These are phyloP conservation scores for Solanum chaucha DNA, from an alignment of 257 asterid species.

Conservation along the genomic window DNA sequence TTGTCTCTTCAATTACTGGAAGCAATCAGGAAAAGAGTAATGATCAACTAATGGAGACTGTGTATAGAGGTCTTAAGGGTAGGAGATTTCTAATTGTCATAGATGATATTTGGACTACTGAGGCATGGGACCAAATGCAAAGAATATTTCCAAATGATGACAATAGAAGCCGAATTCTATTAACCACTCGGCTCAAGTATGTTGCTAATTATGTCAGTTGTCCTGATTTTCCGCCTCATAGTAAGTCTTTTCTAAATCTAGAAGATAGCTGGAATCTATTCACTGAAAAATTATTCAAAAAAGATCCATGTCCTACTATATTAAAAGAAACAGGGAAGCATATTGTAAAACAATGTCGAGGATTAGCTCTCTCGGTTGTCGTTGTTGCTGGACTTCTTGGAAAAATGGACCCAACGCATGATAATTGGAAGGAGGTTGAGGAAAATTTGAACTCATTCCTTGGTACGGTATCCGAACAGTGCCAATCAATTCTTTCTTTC, in stretches of 20 bases:
- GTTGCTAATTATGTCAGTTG: not conserved
- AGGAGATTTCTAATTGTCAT: not conserved
- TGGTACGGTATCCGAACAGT: not conserved
- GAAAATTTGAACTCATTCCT: not conserved
- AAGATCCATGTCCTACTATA: too few relatives aligned
- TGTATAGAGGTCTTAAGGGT: not conserved
- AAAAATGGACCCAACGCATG: not conserved
- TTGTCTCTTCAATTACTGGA: not conserved
- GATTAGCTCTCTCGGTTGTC: too few relatives aligned
- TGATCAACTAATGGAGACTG: not conserved
- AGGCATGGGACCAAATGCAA: not conserved
- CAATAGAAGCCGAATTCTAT: not conserved
- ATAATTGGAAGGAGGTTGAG: not conserved
- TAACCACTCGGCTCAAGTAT: not conserved
- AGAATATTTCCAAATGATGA: not conserved
- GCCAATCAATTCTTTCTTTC: not conserved
- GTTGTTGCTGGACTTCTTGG: not conserved
- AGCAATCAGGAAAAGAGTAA: fast-evolving
- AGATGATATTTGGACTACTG: not conserved
- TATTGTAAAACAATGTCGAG: too few relatives aligned
- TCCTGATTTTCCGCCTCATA: too few relatives aligned
- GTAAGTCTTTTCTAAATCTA: too few relatives aligned
- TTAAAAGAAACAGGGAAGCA: too few relatives aligned
- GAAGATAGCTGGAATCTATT: too few relatives aligned
- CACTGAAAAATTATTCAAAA: too few relatives aligned